Evolutionary conservation across 202 grass and related monocot species (phyloP).

Genomic region (Zizania palustris): DNA sequence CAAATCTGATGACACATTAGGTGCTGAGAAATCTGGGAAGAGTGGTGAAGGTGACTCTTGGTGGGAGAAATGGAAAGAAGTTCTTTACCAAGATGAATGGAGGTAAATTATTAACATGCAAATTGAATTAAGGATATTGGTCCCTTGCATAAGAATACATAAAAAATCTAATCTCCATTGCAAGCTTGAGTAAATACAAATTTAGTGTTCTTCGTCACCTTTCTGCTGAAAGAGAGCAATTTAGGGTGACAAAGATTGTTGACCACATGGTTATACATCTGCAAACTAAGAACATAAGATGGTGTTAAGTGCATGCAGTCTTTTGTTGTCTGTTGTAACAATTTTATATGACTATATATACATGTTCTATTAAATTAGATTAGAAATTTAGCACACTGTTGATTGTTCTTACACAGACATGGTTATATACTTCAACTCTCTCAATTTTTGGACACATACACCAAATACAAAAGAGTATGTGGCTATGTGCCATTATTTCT

Average conservation of each 20-base stretch:
- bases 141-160: neutral
- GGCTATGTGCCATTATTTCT: neutral
- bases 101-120: constrained; percentile 52
- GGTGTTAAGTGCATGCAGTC: neutral
- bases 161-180: neutral
- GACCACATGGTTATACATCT: neutral
- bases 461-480: neutral
- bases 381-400: constrained; percentile 7
- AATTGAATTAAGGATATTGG: constrained; percentile 17
- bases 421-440: neutral
- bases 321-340: constrained; percentile 2
- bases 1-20: constrained; percentile 40
- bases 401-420: neutral
- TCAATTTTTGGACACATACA: neutral
- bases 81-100: constrained; percentile 98
- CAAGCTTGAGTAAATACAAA: neutral
- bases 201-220: neutral
- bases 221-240: neutral
- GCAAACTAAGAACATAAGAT: neutral
- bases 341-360: constrained; percentile 4
- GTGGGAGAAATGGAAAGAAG: constrained; percentile 99
- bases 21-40: constrained; percentile 88
- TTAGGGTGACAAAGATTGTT: neutral
- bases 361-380: constrained; percentile 12
- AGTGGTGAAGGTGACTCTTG: constrained; percentile 84